These are phyloP conservation scores for Citrullus colocynthis DNA, from an alignment of 306 rosid species.

Conservation along the genomic window DNA sequence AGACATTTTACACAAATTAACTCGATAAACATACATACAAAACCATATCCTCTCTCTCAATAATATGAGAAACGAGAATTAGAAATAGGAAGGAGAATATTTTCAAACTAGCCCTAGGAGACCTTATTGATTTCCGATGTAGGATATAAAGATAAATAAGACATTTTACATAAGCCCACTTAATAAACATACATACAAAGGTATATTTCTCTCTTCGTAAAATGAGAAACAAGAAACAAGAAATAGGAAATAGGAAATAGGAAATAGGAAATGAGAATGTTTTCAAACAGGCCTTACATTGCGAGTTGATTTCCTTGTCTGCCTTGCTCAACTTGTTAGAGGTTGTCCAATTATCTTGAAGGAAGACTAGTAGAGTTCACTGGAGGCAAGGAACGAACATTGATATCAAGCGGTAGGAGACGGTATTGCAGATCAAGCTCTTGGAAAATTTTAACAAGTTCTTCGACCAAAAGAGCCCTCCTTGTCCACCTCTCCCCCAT, in stretches of 20 bases:
- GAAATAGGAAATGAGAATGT: too few relatives aligned
- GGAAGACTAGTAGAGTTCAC: conserved; percentile 40
- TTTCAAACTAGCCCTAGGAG: too few relatives aligned
- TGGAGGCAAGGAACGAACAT: conserved; percentile 46
- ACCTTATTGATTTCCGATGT: neutral
- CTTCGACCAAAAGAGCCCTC: conserved; percentile 59
- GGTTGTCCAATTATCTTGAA: conserved; percentile 21
- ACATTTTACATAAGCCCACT: too few relatives aligned
- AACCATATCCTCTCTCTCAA: neutral
- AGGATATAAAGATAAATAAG: too few relatives aligned
- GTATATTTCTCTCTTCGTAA: too few relatives aligned
- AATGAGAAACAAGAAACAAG: too few relatives aligned
- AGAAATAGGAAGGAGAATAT: too few relatives aligned
- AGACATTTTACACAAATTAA: neutral
- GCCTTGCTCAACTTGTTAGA: conserved; percentile 23
- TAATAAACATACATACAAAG: too few relatives aligned
- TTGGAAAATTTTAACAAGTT: conserved; percentile 52
- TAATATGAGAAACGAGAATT: neutral
- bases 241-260: too few relatives aligned
- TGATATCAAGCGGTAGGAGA: conserved; percentile 52
- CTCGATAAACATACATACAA: neutral
- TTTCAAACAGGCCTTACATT: neutral
- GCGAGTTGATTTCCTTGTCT: conserved; percentile 1
- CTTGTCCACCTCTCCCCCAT: conserved; percentile 71
- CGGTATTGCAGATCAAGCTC: conserved; percentile 73